phyloP scores from a whole-genome alignment of 179 eudicot species.

The Drosera spatulata region DNA sequence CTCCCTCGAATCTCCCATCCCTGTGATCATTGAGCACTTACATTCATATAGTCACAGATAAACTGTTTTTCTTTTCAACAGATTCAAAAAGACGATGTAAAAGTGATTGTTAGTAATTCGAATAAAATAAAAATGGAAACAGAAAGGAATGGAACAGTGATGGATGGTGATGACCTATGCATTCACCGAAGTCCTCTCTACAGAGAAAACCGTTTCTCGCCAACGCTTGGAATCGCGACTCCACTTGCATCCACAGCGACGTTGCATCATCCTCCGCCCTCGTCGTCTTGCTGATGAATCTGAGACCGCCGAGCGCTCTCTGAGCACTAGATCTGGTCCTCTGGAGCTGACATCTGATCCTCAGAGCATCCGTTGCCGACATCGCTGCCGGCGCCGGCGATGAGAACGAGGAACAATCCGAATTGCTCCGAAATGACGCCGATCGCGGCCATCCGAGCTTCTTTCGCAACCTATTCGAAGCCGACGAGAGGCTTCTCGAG shows the following conservation, averaged over 20 bases:
- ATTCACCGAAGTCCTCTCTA: slow-evolving; percentile 78
- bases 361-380: slow-evolving; percentile 33
- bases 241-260: slow-evolving; percentile 56
- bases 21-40: slow-evolving; percentile 9
- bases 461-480: slow-evolving; percentile 36
- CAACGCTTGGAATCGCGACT: slow-evolving; percentile 38
- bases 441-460: slow-evolving; percentile 43
- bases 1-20: slow-evolving; percentile 86
- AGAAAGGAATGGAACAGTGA: not conserved
- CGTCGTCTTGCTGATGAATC: slow-evolving; percentile 62
- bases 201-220: slow-evolving; percentile 47
- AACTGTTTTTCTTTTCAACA: not conserved
- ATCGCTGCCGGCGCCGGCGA: slow-evolving; percentile 12
- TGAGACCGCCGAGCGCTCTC: slow-evolving; percentile 65
- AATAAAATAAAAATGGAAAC: not conserved
- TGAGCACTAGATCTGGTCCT: slow-evolving; percentile 60
- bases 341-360: slow-evolving; percentile 35
- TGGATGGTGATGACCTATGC: slow-evolving; percentile 49
- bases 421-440: slow-evolving; percentile 24
- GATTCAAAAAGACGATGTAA: not conserved
- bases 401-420: slow-evolving; percentile 31
- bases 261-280: slow-evolving; percentile 10
- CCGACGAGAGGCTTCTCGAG: slow-evolving; percentile 48
- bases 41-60: not conserved
- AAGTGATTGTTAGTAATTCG: not conserved